Evolutionary conservation across 2,329 filamentous ascomycete genomes (phyloP), one percentile per base, ranked within the genome.

Genomic region (Exophiala alcalophila): DNA sequence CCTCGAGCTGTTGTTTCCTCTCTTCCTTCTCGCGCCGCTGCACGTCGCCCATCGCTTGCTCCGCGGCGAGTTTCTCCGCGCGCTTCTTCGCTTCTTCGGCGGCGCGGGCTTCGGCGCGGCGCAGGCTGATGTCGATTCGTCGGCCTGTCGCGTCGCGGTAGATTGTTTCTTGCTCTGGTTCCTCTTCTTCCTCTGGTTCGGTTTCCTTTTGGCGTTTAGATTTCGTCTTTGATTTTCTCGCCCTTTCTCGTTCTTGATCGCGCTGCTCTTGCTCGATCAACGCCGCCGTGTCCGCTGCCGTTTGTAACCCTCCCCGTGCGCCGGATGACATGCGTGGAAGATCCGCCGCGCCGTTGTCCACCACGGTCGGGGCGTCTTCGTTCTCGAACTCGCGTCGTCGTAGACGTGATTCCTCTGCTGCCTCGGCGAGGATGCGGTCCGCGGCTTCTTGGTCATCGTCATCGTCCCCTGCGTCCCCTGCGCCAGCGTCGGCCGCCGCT

Each of bases 111-210:
- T 96, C 89, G 14, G 88, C 90, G 16, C 90, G 78, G 65, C 87
- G 88, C 84, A 95, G 87, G 12, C 83, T 82, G 16, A 97, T 79
- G 59, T 98, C 94, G 52, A 98, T 90, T 41, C 94, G 83, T n/a
- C 90, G 78, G 9, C 92, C 92, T 3, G 86, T 92, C 8, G 94
- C 92, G 66, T 98, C 92, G 57, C 92, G 85, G 63, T 97, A 96
- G 16, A 96, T 89, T 0, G 91, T 94, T 66, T 96, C 88, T 57
- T 83, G 77, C 21, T 78, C 77, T 44, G 66, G 62, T 0, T 62
- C 67, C 32, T 11, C 25, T 63, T 64, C 29, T 64, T 59, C 34
- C 57, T 62, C 24, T 55, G 57, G 10, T 49, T 62, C 68, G 44
- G 67, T 72, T 23, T 65, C 35, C 21, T 37, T 30, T 11, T 25